These are phyloP conservation scores for Tricholoma bakamatsutake DNA, from an alignment of 768 basidiomycete species.

Conservation along the genomic window DNA sequence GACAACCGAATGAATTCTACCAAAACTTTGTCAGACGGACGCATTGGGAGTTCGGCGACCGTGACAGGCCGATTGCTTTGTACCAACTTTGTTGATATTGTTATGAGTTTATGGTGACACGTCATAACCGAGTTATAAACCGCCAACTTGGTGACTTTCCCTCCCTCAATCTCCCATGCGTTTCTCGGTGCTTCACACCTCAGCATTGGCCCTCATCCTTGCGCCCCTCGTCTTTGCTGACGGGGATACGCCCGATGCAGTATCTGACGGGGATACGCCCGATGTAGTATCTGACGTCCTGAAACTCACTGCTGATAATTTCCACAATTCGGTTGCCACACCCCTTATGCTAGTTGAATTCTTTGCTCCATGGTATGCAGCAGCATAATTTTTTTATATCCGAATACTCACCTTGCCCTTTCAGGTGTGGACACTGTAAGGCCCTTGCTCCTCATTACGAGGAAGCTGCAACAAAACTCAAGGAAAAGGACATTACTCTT, in stretches of 20 bases:
- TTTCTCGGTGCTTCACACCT: constrained; percentile 44
- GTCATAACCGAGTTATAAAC: constrained; percentile 32
- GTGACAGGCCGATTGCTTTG: too few relatives aligned
- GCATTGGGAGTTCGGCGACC: too few relatives aligned
- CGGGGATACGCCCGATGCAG: constrained; percentile 21
- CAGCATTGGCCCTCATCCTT: constrained; percentile 47
- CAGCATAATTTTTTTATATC: neutral
- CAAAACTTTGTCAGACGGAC: too few relatives aligned
- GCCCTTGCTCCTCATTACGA: constrained; percentile 92
- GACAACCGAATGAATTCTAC: too few relatives aligned
- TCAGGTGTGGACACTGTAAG: constrained; percentile 94
- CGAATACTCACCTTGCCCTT: neutral
- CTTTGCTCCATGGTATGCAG: constrained; percentile 76
- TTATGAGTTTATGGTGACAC: constrained; percentile 31
- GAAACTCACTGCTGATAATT: constrained; percentile 62
- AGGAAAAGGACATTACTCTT: constrained; percentile 83
- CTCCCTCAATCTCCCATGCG: constrained; percentile 48
- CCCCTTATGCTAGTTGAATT: constrained; percentile 88
- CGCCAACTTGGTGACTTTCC: constrained; percentile 8
- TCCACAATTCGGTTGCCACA: constrained; percentile 60
- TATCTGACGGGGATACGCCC: constrained; percentile 40
- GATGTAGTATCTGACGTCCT: constrained; percentile 70
- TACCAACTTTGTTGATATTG: too few relatives aligned
- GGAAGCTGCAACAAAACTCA: constrained; percentile 88
- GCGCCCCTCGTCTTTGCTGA: constrained; percentile 51